A percentile compares a stretch with the other conserved stretches of the same genome.
phyloP scores from a whole-genome alignment of 345 rosid species.

The Arabidopsis arenosa region DNA sequence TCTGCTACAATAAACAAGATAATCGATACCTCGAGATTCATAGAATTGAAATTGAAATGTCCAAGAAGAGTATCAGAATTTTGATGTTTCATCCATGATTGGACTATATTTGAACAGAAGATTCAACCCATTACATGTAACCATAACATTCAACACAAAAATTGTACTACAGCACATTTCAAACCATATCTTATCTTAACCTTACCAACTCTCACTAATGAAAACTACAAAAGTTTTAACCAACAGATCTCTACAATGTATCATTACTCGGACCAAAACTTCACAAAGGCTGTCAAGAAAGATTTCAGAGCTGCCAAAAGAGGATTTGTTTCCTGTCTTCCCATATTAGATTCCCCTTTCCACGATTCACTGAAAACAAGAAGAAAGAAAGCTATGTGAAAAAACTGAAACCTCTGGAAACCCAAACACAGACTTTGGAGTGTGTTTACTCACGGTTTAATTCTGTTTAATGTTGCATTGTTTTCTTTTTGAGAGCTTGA shows the following conservation, averaged over 20 bases:
- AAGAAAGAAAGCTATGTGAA: constrained; percentile 1
- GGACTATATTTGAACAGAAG: constrained; percentile 6
- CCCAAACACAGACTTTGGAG: neutral
- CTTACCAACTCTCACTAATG: constrained; percentile 35
- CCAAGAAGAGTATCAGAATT: neutral
- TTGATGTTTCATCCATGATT: neutral
- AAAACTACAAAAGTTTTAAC: constrained; percentile 25
- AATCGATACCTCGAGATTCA: neutral
- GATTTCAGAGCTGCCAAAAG: constrained; percentile 59
- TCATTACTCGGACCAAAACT: constrained; percentile 78
- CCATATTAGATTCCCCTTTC: constrained; percentile 55
- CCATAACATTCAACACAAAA: constrained; percentile 28
- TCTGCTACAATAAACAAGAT: constrained; percentile 15
- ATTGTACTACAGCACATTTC: constrained; percentile 24
- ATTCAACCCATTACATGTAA: constrained; percentile 23
- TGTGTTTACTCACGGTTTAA: constrained; percentile 67
- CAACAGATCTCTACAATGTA: constrained; percentile 22
- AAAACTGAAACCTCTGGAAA: constrained; percentile 20
- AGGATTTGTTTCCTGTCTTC: constrained; percentile 53
- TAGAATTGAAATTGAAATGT: constrained; percentile 1
- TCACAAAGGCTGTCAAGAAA: constrained; percentile 61
- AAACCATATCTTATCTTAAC: constrained; percentile 24
- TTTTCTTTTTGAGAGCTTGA: constrained; percentile 46
- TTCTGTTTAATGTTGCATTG: constrained; percentile 66
- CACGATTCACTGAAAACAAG: constrained; percentile 72